phyloP scores from a whole-genome alignment of 176 grass and related monocot genomes.

The Carex cristatella region DNA sequence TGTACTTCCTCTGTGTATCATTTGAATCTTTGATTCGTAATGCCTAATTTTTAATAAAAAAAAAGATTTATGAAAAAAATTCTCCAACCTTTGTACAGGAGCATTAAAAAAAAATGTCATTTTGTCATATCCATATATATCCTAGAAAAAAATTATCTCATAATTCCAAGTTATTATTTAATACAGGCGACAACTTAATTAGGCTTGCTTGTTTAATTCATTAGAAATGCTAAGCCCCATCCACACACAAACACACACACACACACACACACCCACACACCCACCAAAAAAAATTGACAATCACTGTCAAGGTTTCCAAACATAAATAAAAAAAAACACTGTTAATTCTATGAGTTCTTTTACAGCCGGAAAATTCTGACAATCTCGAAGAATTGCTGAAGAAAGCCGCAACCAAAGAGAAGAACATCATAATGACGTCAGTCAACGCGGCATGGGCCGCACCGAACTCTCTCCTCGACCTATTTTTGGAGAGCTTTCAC shows the following conservation, averaged over 20 bases:
- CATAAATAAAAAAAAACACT: neutral
- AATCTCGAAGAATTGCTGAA: constrained; percentile 45
- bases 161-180: neutral
- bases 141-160: neutral
- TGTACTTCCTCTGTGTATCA: neutral
- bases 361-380: constrained; percentile 23
- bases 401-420: constrained; percentile 48
- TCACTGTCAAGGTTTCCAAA: too few relatives aligned
- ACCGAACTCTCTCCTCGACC: constrained; percentile 56
- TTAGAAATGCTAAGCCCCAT: too few relatives aligned
- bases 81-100: neutral
- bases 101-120: neutral
- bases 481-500: constrained; percentile 68
- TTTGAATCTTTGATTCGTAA: neutral
- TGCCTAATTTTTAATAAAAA: neutral
- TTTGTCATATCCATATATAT: neutral
- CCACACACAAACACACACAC: too few relatives aligned
- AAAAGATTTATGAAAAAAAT: neutral
- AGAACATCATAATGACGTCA: constrained; percentile 71
- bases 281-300: too few relatives aligned
- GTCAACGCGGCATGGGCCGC: constrained; percentile 79
- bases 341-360: neutral
- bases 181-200: neutral
- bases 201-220: too few relatives aligned
- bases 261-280: too few relatives aligned